A percentile compares a stretch with the other conserved stretches of the same genome.
Conservation (phyloP, 805 yeast species). For the Blastobotrys americana region DNA sequence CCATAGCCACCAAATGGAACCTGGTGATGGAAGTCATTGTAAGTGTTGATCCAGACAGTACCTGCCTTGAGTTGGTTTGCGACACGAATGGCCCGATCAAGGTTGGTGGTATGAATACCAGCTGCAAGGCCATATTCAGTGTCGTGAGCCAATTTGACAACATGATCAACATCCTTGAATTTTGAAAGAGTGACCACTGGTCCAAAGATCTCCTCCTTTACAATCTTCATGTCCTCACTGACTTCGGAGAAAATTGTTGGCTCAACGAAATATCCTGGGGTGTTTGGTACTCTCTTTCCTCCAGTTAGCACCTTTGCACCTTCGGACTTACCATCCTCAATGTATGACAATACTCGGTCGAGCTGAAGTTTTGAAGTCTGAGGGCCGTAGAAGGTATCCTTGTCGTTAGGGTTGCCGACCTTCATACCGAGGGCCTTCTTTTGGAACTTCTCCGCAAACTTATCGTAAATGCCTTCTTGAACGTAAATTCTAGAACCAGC, state of each 20-base stretch:
- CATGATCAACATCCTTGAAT: constrained; percentile 63
- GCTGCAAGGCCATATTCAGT: constrained; percentile 81
- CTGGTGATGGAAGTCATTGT: constrained; percentile 57
- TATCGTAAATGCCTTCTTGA: constrained; percentile 76
- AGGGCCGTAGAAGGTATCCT: constrained; percentile 76
- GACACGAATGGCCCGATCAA: constrained; percentile 55
- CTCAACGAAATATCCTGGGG: constrained; percentile 55
- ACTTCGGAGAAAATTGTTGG: constrained; percentile 78
- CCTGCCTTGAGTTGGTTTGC: constrained; percentile 61
- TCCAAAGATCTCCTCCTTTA: constrained; percentile 81
- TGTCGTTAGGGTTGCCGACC: constrained; percentile 72
- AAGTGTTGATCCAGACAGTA: constrained; percentile 65
- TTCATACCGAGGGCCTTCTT: constrained; percentile 39
- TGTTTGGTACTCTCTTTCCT: constrained; percentile 48
- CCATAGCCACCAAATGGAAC: constrained; percentile 82
- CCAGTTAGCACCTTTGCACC: constrained; percentile 81
- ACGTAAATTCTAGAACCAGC: constrained; percentile 90
- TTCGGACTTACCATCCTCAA: constrained; percentile 69
- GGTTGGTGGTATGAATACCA: constrained; percentile 64
- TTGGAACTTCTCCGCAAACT: constrained; percentile 53
- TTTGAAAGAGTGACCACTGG: constrained; percentile 73
- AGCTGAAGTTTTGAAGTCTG: constrained; percentile 77
- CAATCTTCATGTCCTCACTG: constrained; percentile 55
- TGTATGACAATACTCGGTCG: constrained; percentile 65
- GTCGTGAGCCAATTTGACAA: constrained; percentile 59